Evolutionary conservation across 257 asterid species (phyloP).

Genomic region (Pogostemon cablin): DNA sequence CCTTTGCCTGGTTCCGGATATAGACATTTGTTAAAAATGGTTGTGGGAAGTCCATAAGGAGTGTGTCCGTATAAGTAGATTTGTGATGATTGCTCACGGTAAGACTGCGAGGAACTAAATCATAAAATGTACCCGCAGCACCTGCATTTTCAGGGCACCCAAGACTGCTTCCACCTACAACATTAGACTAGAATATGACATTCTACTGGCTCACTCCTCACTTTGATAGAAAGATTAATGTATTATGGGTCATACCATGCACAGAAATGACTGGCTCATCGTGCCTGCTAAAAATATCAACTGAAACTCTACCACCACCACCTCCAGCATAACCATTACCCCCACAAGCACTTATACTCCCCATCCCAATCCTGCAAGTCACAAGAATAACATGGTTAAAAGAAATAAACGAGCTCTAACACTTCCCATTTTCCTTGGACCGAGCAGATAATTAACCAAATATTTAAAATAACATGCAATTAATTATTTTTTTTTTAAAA

Average conservation of each 20-base stretch:
- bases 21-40: slow-evolving; percentile 90
- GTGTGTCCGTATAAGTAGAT: slow-evolving; percentile 87
- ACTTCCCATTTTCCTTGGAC: slow-evolving; percentile 10
- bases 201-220: slow-evolving; percentile 33
- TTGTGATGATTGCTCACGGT: slow-evolving; percentile 83
- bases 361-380: slow-evolving; percentile 87
- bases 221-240: slow-evolving; percentile 20
- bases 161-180: slow-evolving; percentile 90
- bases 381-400: slow-evolving; percentile 36
- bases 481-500: too few relatives aligned
- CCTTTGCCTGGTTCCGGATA: slow-evolving; percentile 78
- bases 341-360: slow-evolving; percentile 87
- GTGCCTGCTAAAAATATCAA: slow-evolving; percentile 93
- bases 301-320: slow-evolving; percentile 95
- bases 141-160: slow-evolving; percentile 97
- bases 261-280: slow-evolving; percentile 79
- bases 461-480: background rate
- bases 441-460: slow-evolving; percentile 20
- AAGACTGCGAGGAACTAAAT: slow-evolving; percentile 89
- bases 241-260: slow-evolving; percentile 60
- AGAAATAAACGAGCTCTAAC: slow-evolving; percentile 24
- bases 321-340: slow-evolving; percentile 98
- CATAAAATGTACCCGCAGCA: slow-evolving; percentile 98
- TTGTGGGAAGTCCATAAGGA: slow-evolving; percentile 90
- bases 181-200: slow-evolving; percentile 31